Evolutionary conservation across 345 rosid genomes (phyloP), one percentile per base, ranked within the genome.

Genomic region (Salix koriyanagi): DNA sequence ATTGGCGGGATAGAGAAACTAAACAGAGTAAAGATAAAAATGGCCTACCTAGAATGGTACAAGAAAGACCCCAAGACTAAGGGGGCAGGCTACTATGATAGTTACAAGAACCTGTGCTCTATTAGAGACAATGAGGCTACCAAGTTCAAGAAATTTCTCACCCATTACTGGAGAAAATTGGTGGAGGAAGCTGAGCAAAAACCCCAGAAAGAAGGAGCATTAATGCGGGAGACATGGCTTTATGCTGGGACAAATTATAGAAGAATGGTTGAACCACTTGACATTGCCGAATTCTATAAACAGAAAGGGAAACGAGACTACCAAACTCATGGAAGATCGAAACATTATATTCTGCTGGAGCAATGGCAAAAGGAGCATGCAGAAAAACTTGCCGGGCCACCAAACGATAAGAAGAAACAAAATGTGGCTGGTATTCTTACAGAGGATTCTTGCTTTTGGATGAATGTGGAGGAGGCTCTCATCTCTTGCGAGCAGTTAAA

Each of bases 391-490:
- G 2, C 12, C 26, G 70, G 36, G 23, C 12, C 30, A n/a, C 41
- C 67, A 6, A 61, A 16, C 2, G 15, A 62, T 18, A 2, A 10
- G 10, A 71, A 65, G 58, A 80, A 79, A 25, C 39, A 78, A 64
- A 87, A 81, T 6, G 76, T 85, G 67, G 76, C 76, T 48, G 71
- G 34, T 11, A 73, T 21, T 19, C 18, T 91, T 26, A 90, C 86
- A 0, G 74, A 85, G 52, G 96, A 92, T 86, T 92, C 98, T n/a
- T 91, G 94, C 70, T 94, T 94, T 25, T 94, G 98, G 98, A 89
- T 90, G n/a, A 73, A 82, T 7, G 98, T 94, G 14, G 96, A 94
- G n/a, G n/a, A n/a, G n/a, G n/a, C n/a, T n/a, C n/a, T n/a, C n/a
- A n/a, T n/a, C n/a, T n/a, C n/a, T n/a, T 77, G 86, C 73, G 64